These are phyloP conservation scores for Amanita molliuscula DNA, from an alignment of 768 basidiomycete species.

Conservation along the genomic window DNA sequence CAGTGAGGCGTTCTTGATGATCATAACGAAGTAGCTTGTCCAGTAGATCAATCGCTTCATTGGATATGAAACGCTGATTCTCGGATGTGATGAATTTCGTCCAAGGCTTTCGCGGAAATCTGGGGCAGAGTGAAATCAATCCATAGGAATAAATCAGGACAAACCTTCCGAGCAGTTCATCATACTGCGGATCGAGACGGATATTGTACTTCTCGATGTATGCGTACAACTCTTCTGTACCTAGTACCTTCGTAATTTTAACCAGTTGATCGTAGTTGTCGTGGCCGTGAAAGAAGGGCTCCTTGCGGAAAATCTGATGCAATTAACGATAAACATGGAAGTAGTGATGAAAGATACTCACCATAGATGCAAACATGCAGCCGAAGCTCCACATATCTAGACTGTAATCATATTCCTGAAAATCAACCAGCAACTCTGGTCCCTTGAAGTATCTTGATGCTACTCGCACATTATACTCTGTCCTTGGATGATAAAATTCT, in stretches of 20 bases:
- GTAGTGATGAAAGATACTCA: slow-evolving; percentile 22
- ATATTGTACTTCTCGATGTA: slow-evolving; percentile 96
- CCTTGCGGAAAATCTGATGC: slow-evolving; percentile 90
- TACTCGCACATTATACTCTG: slow-evolving; percentile 96
- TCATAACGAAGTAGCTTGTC: slow-evolving; percentile 95
- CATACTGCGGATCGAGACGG: slow-evolving; percentile 90
- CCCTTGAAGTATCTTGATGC: slow-evolving; percentile 98
- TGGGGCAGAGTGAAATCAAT: slow-evolving; percentile 18
- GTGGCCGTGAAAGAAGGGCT: slow-evolving; percentile 98
- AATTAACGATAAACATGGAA: slow-evolving; percentile 3
- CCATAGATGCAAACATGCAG: slow-evolving; percentile 99
- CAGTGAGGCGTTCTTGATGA: slow-evolving; percentile 93
- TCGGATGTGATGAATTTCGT: slow-evolving; percentile 90
- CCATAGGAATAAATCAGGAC: slow-evolving; percentile 8
- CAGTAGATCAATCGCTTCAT: slow-evolving; percentile 92
- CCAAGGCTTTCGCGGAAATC: slow-evolving; percentile 94
- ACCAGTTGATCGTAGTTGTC: slow-evolving; percentile 98
- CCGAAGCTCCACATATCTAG: slow-evolving; percentile 99
- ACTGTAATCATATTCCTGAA: slow-evolving; percentile 97
- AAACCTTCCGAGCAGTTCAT: slow-evolving; percentile 84
- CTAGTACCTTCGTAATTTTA: slow-evolving; percentile 95
- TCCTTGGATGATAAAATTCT: slow-evolving; percentile 96
- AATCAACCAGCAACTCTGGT: slow-evolving; percentile 92
- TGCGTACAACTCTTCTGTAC: slow-evolving; percentile 87
- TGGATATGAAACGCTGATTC: slow-evolving; percentile 93